phyloP scores from a whole-genome alignment of 1,284 basidiomycete genomes.

The Naganishia albida region DNA sequence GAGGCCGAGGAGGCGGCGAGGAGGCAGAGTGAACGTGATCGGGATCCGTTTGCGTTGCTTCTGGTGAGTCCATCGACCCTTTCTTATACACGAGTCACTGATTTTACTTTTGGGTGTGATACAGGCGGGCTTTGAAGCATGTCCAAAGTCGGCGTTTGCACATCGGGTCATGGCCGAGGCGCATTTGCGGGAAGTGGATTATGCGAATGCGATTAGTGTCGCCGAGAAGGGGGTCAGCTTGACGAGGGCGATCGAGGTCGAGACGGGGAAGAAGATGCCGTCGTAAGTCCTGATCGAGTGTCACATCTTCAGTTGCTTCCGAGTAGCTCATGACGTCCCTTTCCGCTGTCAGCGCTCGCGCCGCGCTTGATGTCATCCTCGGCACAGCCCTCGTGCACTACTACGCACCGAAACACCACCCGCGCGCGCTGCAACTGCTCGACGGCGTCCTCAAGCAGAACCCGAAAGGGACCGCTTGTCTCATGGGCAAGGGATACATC shows the following conservation, averaged over 20 bases:
- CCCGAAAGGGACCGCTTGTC: conserved; percentile 64
- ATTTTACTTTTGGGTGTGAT: neutral
- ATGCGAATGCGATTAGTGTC: conserved; percentile 69
- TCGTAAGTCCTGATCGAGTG: conserved; percentile 52
- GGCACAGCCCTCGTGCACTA: conserved; percentile 72
- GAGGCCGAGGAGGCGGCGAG: conserved; percentile 40
- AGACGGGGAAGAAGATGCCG: conserved; percentile 63
- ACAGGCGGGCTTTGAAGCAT: conserved; percentile 63
- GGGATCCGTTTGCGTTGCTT: conserved; percentile 48
- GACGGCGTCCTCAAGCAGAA: conserved; percentile 68
- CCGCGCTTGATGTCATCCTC: conserved; percentile 48
- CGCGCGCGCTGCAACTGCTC: conserved; percentile 71
- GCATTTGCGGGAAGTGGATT: conserved; percentile 75
- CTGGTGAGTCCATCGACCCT: conserved; percentile 56
- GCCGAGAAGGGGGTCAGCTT: conserved; percentile 70
- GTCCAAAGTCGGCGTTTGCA: conserved; percentile 68
- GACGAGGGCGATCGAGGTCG: conserved; percentile 61
- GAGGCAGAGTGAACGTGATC: conserved; percentile 31
- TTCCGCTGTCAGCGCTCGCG: conserved; percentile 36
- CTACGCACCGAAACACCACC: conserved; percentile 86
- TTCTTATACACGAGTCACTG: neutral
- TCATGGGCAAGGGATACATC: conserved; percentile 77
- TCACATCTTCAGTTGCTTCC: conserved; percentile 57
- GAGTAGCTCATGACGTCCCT: neutral
- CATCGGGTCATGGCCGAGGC: conserved; percentile 71